phyloP scores from a whole-genome alignment of 257 asterid genomes.

The Nicotiana obtusifolia region DNA sequence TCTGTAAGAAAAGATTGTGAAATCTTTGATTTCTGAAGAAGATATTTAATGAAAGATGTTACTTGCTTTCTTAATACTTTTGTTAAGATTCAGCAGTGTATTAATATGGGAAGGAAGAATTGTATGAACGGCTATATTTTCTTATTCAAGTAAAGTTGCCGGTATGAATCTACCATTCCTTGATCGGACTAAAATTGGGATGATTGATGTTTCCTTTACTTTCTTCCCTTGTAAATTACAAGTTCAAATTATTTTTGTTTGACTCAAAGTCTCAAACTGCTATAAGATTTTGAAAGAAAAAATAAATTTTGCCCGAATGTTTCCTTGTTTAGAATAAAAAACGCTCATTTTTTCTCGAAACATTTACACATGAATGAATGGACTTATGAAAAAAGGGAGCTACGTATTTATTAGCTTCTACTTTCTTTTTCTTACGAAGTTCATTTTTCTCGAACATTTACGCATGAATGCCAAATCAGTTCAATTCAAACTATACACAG shows the following conservation, averaged over 20 bases:
- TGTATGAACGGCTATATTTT: neutral
- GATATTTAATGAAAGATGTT: neutral
- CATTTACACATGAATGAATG: no score
- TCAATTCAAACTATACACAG: constrained; percentile 2
- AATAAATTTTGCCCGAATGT: no score
- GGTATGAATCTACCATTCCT: neutral
- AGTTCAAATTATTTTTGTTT: neutral
- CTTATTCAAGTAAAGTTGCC: neutral
- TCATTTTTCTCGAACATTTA: no score
- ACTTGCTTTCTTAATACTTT: neutral
- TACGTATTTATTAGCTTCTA: no score
- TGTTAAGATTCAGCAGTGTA: neutral
- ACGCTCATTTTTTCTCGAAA: no score
- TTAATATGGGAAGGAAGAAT: neutral
- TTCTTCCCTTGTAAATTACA: neutral
- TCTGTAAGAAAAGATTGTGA: neutral
- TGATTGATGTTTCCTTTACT: neutral
- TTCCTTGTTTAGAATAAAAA: no score
- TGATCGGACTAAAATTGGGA: neutral
- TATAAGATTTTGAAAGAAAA: neutral
- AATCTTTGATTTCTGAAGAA: neutral
- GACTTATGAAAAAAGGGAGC: no score
- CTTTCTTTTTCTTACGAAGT: no score
- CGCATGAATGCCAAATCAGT: no score
- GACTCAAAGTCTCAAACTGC: neutral